These are phyloP conservation scores for Fusarium duplospermum DNA, from an alignment of 2,329 filamentous ascomycete species.

Conservation along the genomic window DNA sequence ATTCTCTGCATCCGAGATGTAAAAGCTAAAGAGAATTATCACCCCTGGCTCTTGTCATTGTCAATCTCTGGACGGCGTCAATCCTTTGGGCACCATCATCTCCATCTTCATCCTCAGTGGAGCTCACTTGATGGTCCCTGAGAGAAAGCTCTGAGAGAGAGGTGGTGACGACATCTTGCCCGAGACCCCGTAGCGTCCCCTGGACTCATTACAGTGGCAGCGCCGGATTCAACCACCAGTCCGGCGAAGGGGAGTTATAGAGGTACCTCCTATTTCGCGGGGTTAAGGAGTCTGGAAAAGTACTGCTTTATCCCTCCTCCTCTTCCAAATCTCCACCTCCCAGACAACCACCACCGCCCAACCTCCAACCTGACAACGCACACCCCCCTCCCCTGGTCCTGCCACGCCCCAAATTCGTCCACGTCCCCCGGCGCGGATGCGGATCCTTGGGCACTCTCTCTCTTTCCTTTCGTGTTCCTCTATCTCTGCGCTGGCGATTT, in stretches of 20 bases:
- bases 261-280: background rate
- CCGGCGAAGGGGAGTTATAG: slow-evolving; percentile 24
- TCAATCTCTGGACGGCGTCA: background rate
- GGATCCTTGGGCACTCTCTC: slow-evolving; percentile 33
- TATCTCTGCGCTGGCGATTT: slow-evolving; percentile 42
- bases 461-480: slow-evolving; percentile 38
- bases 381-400: slow-evolving; percentile 40
- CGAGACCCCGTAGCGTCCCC: slow-evolving; percentile 31
- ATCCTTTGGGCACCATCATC: background rate
- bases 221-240: slow-evolving; percentile 30
- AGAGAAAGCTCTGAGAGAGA: slow-evolving; percentile 17
- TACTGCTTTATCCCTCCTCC: background rate
- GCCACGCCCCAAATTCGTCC: slow-evolving; percentile 42
- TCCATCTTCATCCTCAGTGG: slow-evolving; percentile 15
- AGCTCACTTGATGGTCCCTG: slow-evolving; percentile 17
- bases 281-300: too few species aligned
- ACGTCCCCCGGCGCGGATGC: slow-evolving; percentile 43
- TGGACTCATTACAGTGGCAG: slow-evolving; percentile 34
- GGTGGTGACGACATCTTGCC: slow-evolving; percentile 35
- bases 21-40: background rate
- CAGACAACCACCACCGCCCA: slow-evolving; percentile 34
- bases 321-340: slow-evolving; percentile 29
- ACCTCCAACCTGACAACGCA: slow-evolving; percentile 36
- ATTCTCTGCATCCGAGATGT: background rate
- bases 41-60: slow-evolving; percentile 1